Conservation (phyloP, 1,284 basidiomycete genomes). For the Tylopilus orsonianus region DNA sequence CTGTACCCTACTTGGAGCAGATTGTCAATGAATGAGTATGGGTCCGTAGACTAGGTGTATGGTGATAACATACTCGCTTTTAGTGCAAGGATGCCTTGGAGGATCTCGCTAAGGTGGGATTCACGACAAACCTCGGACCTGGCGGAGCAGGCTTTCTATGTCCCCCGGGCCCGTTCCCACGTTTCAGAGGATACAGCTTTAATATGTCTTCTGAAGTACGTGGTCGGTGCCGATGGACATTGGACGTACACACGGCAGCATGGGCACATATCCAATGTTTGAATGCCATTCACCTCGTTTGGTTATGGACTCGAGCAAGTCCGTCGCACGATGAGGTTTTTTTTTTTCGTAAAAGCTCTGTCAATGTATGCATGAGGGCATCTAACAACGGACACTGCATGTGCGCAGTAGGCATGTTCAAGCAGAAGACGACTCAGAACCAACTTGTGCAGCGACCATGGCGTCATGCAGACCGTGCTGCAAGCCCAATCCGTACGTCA, state of each 20-base stretch:
- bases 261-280: too few species aligned
- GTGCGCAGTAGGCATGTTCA: too few species aligned
- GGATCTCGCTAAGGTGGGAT: slow-evolving; percentile 44
- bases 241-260: too few species aligned
- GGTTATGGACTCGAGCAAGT: too few species aligned
- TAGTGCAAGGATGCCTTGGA: slow-evolving; percentile 36
- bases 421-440: too few species aligned
- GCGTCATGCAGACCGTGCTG: slow-evolving; percentile 34
- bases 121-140: slow-evolving; percentile 42
- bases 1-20: slow-evolving; percentile 16
- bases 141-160: slow-evolving; percentile 40
- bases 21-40: slow-evolving; percentile 32
- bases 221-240: background rate
- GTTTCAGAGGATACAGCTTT: slow-evolving; percentile 46
- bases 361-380: too few species aligned
- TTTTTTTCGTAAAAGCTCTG: too few species aligned
- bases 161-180: slow-evolving; percentile 36
- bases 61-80: background rate
- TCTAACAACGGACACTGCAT: too few species aligned
- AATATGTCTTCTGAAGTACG: slow-evolving; percentile 13
- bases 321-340: too few species aligned
- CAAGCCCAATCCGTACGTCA: slow-evolving; percentile 82
- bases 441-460: slow-evolving; percentile 22
- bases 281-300: too few species aligned
- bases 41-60: background rate